Evolutionary conservation across 2,329 filamentous ascomycete species (phyloP), one percentile per base, ranked within the genome.

Genomic region (Cordyceps tenuipes): DNA sequence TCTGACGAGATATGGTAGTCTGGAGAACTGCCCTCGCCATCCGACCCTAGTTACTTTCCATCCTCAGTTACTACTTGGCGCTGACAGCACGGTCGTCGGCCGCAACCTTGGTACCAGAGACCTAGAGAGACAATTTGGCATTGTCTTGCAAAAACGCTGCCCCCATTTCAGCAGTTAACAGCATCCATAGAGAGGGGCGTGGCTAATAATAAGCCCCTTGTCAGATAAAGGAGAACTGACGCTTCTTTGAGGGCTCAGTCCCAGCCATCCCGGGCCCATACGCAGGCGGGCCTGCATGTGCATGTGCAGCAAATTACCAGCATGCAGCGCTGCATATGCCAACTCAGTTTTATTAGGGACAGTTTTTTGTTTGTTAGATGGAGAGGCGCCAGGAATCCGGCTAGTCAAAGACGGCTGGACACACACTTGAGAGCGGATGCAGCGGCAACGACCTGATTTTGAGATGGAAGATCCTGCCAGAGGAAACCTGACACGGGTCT

Each of bases 281-380:
- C 52, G 56, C 56, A 59, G 47, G 56, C 56, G 47, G 46, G 26
- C 56, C 56, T 59, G 56, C 56, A 59, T 19, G 56, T 59, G 39
- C 56, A 57, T 26, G 56, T 52, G 56, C 47, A 59, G 48, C 41
- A 59, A 59, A 59, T 59, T 59, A 59, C 36, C 48, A 59, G 46
- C 31, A 59, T 59, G 56, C 48, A 59, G 54, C 44, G 48, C 54
- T 46, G 56, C 56, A 59, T 59, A 46, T 43, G 34, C 54, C 44
- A 57, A 39, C 31, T 43, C 31, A 43, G 23, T 34, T 57, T 44
- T 29, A 57, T 26, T 44, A n/a, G 46, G 31, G 31, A 19, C 52
- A 26, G 54, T 15, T 15, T 49, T 26, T 31, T 29, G 12, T 21
- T 13, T 29, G 36, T n/a, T 6, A 43, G 17, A 50, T 47, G 43